phyloP scores from a whole-genome alignment of 495 filamentous ascomycete genomes.

The Lepidopterella palustris region DNA sequence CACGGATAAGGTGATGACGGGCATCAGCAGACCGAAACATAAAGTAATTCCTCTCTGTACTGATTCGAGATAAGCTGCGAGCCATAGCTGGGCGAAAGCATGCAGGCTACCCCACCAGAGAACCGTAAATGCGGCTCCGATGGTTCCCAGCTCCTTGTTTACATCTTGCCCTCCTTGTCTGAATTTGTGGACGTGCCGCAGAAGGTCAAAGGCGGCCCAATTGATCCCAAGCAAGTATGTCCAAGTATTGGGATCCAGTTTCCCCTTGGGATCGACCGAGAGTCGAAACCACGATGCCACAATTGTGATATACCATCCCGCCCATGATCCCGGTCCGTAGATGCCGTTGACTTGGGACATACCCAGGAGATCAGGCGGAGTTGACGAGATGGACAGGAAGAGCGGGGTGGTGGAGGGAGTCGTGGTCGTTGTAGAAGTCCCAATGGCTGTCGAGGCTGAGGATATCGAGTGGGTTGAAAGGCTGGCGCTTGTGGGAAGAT shows the following conservation, averaged over 20 bases:
- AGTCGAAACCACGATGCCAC: background rate
- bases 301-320: conserved; percentile 1
- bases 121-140: background rate
- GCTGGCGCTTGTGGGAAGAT: too few relatives aligned
- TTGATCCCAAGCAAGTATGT: conserved; percentile 1
- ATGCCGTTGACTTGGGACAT: conserved; percentile 6
- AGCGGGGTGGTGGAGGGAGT: too few relatives aligned
- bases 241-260: conserved; percentile 1
- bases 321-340: conserved; percentile 9
- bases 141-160: background rate
- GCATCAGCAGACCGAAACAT: background rate
- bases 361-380: conserved; percentile 2
- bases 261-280: background rate
- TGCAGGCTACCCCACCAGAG: background rate
- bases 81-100: background rate
- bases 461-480: too few relatives aligned
- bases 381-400: background rate
- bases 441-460: too few relatives aligned
- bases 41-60: background rate
- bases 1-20: background rate
- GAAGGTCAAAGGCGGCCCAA: conserved; percentile 10
- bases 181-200: background rate
- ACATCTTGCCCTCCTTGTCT: too few relatives aligned
- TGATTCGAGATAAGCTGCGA: background rate
- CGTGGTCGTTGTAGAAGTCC: too few relatives aligned